A percentile compares a stretch with the other conserved stretches of the same genome.
Conservation (phyloP, 495 filamentous ascomycete species). For the Peziza echinospora region DNA sequence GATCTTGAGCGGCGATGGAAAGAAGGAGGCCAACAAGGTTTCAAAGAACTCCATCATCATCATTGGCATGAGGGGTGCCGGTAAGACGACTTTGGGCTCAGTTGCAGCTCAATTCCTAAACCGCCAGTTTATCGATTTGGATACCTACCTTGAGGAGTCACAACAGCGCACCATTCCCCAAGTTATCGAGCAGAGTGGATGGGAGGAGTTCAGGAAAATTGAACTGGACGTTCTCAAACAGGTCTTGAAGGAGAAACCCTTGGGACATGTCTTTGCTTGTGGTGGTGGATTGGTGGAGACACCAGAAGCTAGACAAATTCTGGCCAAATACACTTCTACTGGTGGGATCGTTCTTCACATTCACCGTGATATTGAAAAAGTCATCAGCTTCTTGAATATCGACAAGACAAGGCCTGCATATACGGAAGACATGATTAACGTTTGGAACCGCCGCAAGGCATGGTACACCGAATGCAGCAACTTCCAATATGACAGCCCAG, state of each 20-base stretch:
- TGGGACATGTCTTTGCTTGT: slow-evolving; percentile 69
- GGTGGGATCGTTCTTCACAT: slow-evolving; percentile 83
- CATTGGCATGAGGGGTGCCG: slow-evolving; percentile 93
- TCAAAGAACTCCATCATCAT: slow-evolving; percentile 53
- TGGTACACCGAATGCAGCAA: slow-evolving; percentile 92
- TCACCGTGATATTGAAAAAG: slow-evolving; percentile 64
- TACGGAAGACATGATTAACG: slow-evolving; percentile 76
- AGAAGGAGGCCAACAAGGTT: slow-evolving; percentile 20
- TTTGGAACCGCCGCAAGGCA: slow-evolving; percentile 77
- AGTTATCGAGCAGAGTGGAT: slow-evolving; percentile 54
- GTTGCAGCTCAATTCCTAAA: slow-evolving; percentile 59
- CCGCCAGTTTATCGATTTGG: slow-evolving; percentile 66
- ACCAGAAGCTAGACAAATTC: slow-evolving; percentile 53
- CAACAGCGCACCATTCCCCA: slow-evolving; percentile 61
- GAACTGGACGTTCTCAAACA: slow-evolving; percentile 56
- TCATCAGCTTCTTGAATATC: slow-evolving; percentile 72
- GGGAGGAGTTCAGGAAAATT: slow-evolving; percentile 69
- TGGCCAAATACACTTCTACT: slow-evolving; percentile 47
- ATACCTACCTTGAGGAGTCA: slow-evolving; percentile 56
- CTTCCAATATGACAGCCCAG: slow-evolving; percentile 69
- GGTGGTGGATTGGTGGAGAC: slow-evolving; percentile 87
- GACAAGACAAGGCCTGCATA: slow-evolving; percentile 90
- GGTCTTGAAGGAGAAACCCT: slow-evolving; percentile 49
- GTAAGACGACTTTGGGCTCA: slow-evolving; percentile 79
- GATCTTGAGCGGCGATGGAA: slow-evolving; percentile 20